Percentiles rank a stretch among this genome's conserved stretches.
phyloP scores from a whole-genome alignment of 2,329 filamentous ascomycete species.

The Dactylellina haptotyla region DNA sequence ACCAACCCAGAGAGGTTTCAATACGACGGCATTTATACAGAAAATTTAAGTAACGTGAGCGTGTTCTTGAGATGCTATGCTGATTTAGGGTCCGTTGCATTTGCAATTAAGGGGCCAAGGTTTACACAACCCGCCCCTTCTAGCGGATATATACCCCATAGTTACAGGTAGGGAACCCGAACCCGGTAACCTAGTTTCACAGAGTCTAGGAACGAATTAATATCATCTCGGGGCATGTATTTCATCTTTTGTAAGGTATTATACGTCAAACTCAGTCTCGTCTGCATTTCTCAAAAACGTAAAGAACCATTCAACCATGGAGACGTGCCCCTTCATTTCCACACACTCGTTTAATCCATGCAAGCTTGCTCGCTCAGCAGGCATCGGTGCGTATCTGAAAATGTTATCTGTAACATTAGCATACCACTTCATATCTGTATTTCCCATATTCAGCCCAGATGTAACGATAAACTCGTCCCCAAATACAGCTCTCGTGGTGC shows the following conservation, averaged over 20 bases:
- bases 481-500: slow-evolving; percentile 66
- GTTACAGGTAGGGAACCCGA: too few species aligned
- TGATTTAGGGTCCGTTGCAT: too few species aligned
- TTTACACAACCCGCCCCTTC: too few species aligned
- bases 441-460: slow-evolving; percentile 66
- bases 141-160: too few species aligned
- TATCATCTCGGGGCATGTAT: too few species aligned
- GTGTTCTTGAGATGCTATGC: too few species aligned
- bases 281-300: slow-evolving; percentile 59
- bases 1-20: too few species aligned
- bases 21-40: too few species aligned
- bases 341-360: slow-evolving; percentile 61
- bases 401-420: slow-evolving; percentile 65
- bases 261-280: slow-evolving; percentile 51
- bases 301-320: slow-evolving; percentile 59
- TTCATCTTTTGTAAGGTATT: background rate
- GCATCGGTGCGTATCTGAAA: slow-evolving; percentile 60
- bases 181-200: too few species aligned
- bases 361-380: slow-evolving; percentile 58
- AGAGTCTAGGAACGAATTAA: too few species aligned
- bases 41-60: too few species aligned
- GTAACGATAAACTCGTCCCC: slow-evolving; percentile 67
- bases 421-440: slow-evolving; percentile 66
- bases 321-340: slow-evolving; percentile 58
- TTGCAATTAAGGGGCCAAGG: too few species aligned